Evolutionary conservation across 148 eudicot genomes (phyloP), one percentile per base, ranked within the genome.

Genomic region (Camellia granthamiana): DNA sequence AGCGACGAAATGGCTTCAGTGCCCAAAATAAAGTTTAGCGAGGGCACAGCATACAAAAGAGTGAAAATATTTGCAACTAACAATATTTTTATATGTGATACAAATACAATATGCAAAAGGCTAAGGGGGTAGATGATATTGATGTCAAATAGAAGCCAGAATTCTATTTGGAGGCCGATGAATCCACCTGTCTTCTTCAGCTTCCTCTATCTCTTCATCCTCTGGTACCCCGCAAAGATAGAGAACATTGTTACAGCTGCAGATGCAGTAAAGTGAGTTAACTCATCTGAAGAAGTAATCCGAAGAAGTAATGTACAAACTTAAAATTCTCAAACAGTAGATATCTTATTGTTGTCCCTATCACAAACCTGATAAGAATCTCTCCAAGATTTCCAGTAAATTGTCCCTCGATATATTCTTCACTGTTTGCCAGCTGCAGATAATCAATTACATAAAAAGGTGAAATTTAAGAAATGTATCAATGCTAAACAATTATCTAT

Each of bases 321-420:
- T 69, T 43, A 13, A 54, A 47, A 19, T 19, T 19, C 41, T 54
- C 42, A 71, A 47, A 47, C 56, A 49, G 14, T 70, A 47, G 56
- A 55, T 12, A 30, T 30, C 38, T 30, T 30, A 30, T 30, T 30
- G 38, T 30, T 30, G 38, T 30, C 38, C 38, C 38, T 30, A 30
- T 30, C 38, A 30, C 38, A 30, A 80, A 96, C 99, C 99, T 92
- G 88, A 96, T 96, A 75, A 96, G 88, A 77, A 96, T 93, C 89
- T 96, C 99, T 78, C 99, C 99, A 42, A 96, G 97, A 84, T 89
- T 91, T 79, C 99, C 99, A 42, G 98, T 90, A 80, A 87, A 84
- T 69, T 92, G 86, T 19, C 98, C 98, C 62, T 96, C 99, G 72
- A 92, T 89, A 74, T 88, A 93, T 82, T 96, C 99, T 72, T 93